Base-by-base conservation (phyloP, 2,329 filamentous ascomycete species). In the Aspergillus sp. region DNA sequence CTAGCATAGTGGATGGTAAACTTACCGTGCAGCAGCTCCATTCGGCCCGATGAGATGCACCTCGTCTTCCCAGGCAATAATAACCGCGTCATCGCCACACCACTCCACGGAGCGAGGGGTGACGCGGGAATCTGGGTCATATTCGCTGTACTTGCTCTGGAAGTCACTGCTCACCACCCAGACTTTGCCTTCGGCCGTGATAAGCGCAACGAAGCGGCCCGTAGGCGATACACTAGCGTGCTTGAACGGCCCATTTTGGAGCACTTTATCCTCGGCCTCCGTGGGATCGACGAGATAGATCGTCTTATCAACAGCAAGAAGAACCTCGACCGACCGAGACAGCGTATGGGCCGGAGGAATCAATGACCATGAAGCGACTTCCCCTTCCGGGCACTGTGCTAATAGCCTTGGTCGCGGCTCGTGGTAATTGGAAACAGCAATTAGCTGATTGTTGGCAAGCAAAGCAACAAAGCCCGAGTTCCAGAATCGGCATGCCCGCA, bases 1-100 rank as follows among this genome's bases (percentile, higher is more conserved):
- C 17, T 40, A 43, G 6, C 31, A 11, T 5, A 23, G 43, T 24
- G 23, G 27, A 33, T 17, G 51, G n/a, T 7, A n/a, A 14, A 58
- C 70, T 63, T 73, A 84, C 74, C 83, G 87, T 31, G 83, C 86
- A 5, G 89, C 87, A 9, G 89, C 85, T 44, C 91, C 91, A 39
- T 88, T 89, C 0, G 92, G 91, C 0, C 93, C 95, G 59, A 99
- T 89, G 27, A 99, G 83, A 70, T 97, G 95, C 4, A 99, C 88
- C 73, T 99, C 95, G 70, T 99, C 95, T 70, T 98, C 95, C 95
- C 95, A 99, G 0, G 93, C 93, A 66, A 99, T 86, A 27, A 96
- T 86, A 3, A 95, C 90, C 14, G 93, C 91, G 74, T 98, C 93
- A 67, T 95, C 93, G 5, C 95, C 95, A 73, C 95, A 99, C 95